A percentile compares a stretch with the other conserved stretches of the same genome.
Evolutionary conservation across 2,329 filamentous ascomycete species (phyloP).

Genomic region (Diatrype stigma): DNA sequence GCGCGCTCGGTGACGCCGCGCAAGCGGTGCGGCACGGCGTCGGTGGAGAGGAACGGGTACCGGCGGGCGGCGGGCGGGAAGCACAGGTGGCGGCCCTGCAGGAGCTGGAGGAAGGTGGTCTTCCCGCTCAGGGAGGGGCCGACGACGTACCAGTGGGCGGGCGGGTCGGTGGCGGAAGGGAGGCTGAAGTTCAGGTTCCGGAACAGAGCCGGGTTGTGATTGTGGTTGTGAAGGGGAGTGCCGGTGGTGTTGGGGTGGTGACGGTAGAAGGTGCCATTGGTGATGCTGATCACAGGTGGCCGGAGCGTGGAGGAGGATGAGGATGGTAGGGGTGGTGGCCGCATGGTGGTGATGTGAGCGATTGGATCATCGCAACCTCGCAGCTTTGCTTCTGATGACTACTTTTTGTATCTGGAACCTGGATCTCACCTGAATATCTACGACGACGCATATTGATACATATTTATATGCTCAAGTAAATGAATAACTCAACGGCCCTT

Average conservation of each 20-base stretch:
- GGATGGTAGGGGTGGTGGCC: constrained; percentile 18
- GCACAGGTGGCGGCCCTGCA: constrained; percentile 72
- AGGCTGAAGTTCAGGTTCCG: constrained; percentile 66
- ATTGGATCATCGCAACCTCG: constrained; percentile 15
- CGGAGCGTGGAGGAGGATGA: constrained; percentile 17
- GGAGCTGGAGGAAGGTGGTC: constrained; percentile 75
- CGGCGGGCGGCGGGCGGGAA: constrained; percentile 70
- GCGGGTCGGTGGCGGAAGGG: constrained; percentile 46
- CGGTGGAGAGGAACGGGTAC: constrained; percentile 71
- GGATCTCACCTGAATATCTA: background rate
- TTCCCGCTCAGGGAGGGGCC: constrained; percentile 75
- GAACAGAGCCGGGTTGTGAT: constrained; percentile 69
- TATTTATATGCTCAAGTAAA: background rate
- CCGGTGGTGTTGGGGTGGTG: constrained; percentile 58
- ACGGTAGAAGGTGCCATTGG: constrained; percentile 79
- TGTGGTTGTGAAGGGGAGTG: constrained; percentile 22
- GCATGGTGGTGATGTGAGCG: constrained; percentile 34
- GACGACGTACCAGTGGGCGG: constrained; percentile 77
- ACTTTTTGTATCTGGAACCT: constrained; percentile 1
- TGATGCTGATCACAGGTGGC: constrained; percentile 64
- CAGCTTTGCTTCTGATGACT: background rate
- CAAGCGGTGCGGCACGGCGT: constrained; percentile 51
- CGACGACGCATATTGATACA: background rate
- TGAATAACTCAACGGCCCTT: background rate
- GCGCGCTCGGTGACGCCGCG: constrained; percentile 60